These are phyloP conservation scores for Fusarium transvaalense DNA, from an alignment of 2,329 filamentous ascomycete species.

Conservation along the genomic window DNA sequence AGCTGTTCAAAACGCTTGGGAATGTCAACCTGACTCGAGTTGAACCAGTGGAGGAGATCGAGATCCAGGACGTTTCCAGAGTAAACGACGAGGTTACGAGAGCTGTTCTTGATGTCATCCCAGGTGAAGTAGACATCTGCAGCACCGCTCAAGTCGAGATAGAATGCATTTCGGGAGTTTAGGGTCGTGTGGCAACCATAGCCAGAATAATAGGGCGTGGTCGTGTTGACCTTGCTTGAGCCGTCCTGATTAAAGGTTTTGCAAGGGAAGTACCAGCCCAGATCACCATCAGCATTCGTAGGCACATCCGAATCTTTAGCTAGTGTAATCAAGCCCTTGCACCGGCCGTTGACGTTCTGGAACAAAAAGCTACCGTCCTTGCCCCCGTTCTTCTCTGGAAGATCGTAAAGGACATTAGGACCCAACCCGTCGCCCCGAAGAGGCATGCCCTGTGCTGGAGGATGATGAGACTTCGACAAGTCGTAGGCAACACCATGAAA, in stretches of 20 bases:
- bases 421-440: conserved; percentile 60
- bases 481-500: conserved; percentile 95
- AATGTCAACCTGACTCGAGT: conserved; percentile 80
- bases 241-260: conserved; percentile 93
- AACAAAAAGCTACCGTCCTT: conserved; percentile 97
- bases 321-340: conserved; percentile 87
- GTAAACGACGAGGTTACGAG: conserved; percentile 92
- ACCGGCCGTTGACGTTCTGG: conserved; percentile 97
- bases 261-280: conserved; percentile 99
- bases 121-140: conserved; percentile 97
- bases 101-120: conserved; percentile 90
- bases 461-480: conserved; percentile 80
- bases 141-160: conserved; percentile 71
- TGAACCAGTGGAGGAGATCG: conserved; percentile 90
- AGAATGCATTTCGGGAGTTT: conserved; percentile 78
- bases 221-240: conserved; percentile 80
- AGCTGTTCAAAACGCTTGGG: conserved; percentile 85
- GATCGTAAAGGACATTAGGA: conserved; percentile 87
- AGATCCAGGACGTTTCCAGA: conserved; percentile 94
- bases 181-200: conserved; percentile 89
- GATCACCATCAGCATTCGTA: conserved; percentile 75
- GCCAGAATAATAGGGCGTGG: conserved; percentile 81
- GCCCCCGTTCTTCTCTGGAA: conserved; percentile 85
- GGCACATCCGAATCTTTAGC: conserved; percentile 81
- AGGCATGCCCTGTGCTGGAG: conserved; percentile 82